Conservation (phyloP, 2,329 filamentous ascomycete genomes). For the Stachybotrys chlorohalonatus region DNA sequence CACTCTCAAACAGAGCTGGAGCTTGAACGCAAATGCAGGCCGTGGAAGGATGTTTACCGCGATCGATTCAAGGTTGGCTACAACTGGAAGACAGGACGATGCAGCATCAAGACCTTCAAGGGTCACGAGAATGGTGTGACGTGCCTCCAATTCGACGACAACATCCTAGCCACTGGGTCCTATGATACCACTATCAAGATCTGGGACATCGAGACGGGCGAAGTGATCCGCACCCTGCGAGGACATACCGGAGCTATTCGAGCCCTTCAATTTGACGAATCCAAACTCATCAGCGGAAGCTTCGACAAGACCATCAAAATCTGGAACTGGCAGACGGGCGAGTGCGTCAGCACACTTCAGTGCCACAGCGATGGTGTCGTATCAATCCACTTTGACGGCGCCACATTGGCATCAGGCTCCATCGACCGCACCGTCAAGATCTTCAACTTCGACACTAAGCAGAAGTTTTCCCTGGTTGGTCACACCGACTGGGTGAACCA, state of each 20-base stretch:
- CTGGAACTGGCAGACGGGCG: conserved; percentile 94
- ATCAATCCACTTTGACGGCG: conserved; percentile 76
- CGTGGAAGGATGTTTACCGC: conserved; percentile 95
- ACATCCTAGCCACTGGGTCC: conserved; percentile 84
- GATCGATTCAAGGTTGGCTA: conserved; percentile 92
- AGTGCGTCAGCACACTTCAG: conserved; percentile 71
- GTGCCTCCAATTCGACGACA: conserved; percentile 62
- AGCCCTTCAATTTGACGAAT: conserved; percentile 86
- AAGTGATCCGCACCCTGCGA: conserved; percentile 73
- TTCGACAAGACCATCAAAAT: conserved; percentile 81
- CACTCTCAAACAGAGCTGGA: conserved; percentile 23
- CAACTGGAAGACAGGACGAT: conserved; percentile 96
- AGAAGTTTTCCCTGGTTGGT: conserved; percentile 69
- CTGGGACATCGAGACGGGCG: conserved; percentile 85
- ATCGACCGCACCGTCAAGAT: conserved; percentile 86
- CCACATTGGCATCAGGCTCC: conserved; percentile 79
- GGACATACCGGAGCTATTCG: conserved; percentile 81
- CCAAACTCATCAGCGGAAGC: conserved; percentile 82
- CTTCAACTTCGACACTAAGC: conserved; percentile 82
- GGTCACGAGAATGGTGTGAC: conserved; percentile 71
- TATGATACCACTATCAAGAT: conserved; percentile 95
- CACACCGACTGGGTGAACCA: conserved; percentile 95
- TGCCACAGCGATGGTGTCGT: conserved; percentile 79
- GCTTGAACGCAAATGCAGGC: conserved; percentile 46
- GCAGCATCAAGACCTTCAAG: conserved; percentile 72